phyloP scores from a whole-genome alignment of 2,329 filamentous ascomycete species.

The Fusarium albidum region DNA sequence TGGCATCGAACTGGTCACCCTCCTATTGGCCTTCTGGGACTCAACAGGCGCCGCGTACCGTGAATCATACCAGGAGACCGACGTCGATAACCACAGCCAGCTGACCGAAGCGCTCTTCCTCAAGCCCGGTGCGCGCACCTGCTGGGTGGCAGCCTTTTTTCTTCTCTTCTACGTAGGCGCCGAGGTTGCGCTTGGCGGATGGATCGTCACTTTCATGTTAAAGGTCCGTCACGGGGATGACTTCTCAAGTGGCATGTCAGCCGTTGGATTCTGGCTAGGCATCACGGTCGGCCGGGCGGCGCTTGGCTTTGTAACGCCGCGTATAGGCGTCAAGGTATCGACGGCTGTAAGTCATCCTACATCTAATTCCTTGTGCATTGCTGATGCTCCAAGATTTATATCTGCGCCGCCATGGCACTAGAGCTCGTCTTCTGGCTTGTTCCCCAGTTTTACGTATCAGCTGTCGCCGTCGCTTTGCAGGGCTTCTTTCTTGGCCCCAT shows the following conservation, averaged over 20 bases:
- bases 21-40: constrained; percentile 77
- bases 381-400: too few relatives aligned
- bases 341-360: too few relatives aligned
- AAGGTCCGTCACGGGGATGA: constrained; percentile 71
- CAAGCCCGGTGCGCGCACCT: constrained; percentile 60
- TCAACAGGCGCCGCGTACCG: too few relatives aligned
- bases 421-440: constrained; percentile 85
- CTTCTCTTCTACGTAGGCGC: constrained; percentile 79
- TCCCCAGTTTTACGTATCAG: constrained; percentile 78
- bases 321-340: constrained; percentile 77
- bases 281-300: constrained; percentile 75
- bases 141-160: constrained; percentile 76
- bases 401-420: constrained; percentile 68
- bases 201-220: constrained; percentile 88
- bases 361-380: too few relatives aligned
- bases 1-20: constrained; percentile 37
- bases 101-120: constrained; percentile 49
- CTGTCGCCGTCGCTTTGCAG: constrained; percentile 73
- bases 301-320: constrained; percentile 77
- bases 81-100: constrained; percentile 34
- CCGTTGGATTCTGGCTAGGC: constrained; percentile 84
- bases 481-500: constrained; percentile 84
- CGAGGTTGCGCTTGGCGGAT: constrained; percentile 80
- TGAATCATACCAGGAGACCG: constrained; percentile 41
- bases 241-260: constrained; percentile 77